A percentile compares a stretch with the other conserved stretches of the same genome.
phyloP scores from a whole-genome alignment of 768 basidiomycete genomes.

The Glaciozyma martinii region DNA sequence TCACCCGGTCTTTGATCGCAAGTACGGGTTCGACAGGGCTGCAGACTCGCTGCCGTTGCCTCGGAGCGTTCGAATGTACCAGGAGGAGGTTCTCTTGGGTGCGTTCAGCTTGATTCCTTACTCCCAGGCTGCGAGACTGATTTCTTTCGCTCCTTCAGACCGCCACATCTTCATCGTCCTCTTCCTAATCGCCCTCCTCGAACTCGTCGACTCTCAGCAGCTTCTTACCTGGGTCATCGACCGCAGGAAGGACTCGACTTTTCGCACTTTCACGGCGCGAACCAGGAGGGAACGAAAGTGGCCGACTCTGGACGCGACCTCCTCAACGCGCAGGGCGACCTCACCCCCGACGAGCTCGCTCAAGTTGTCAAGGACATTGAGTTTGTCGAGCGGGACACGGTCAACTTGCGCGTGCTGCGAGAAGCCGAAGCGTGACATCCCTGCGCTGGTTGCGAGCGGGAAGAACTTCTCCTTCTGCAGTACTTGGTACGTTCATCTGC shows the following conservation, averaged over 20 bases:
- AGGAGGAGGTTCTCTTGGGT: background rate
- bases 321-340: background rate
- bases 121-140: background rate
- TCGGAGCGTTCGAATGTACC: background rate
- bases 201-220: too few species aligned
- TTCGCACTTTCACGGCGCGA: background rate
- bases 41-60: background rate
- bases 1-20: background rate
- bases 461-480: background rate
- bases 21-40: background rate
- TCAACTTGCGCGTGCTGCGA: background rate
- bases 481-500: background rate
- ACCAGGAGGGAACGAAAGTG: background rate
- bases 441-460: background rate
- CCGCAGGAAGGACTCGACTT: background rate
- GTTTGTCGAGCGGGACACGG: background rate
- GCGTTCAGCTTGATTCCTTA: background rate
- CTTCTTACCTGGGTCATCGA: too few species aligned
- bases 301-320: background rate
- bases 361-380: background rate
- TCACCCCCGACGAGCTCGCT: background rate
- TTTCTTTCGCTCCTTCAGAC: background rate
- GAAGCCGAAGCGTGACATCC: background rate
- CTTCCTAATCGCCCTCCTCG: background rate
- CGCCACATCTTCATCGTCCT: background rate